Base-by-base conservation (phyloP, 2,329 filamentous ascomycete genomes). In the Ceratocystis destructans region DNA sequence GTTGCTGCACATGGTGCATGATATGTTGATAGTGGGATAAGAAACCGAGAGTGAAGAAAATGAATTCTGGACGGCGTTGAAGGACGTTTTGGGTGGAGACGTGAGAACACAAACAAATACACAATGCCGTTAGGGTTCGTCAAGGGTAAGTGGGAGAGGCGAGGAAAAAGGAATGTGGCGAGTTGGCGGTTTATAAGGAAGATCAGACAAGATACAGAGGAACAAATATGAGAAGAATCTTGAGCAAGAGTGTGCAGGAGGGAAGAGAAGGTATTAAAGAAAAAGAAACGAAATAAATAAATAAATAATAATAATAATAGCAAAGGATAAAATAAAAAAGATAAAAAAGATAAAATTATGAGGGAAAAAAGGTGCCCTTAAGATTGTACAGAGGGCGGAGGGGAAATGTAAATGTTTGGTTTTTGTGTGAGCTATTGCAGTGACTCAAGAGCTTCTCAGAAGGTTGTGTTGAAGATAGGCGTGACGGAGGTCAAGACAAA, bases 1-100 rank as follows among this genome's bases (percentile, higher is more conserved):
- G 55, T 31, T 59, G 28, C 55, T 59, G 55, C 55, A 59, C 80
- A 79, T 83, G 79, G 78, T 83, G 81, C 82, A 84, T 84, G 76
- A 75, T 83, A 78, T 59, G 25, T 6, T 20, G 46, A 66, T 7
- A n/a, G 20, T 31, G 48, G 62, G 20, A 37, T 15, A 45, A 53
- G 15, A 20, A 63, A 48, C 5, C 1, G n/a, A 3, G 33, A 20
- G 4, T 20, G 15, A 33, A 31, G 20, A 53, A 53, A 15, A 53
- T 10, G 22, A 15, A 5, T 8, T n/a, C 6, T n/a, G 7, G 45
- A 48, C 15, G 8, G 15, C 48, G 22, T 53, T 12, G 48, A 31
- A 8, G n/a, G 25, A 25, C 4, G 55, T 59, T 17, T 6, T 37
- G 15, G 25, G 17, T 20, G 55, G 28, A 53, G 48, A 31, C 28